Conservation (phyloP, 2,329 filamentous ascomycete species). For the Paraphaeosphaeria minitans region DNA sequence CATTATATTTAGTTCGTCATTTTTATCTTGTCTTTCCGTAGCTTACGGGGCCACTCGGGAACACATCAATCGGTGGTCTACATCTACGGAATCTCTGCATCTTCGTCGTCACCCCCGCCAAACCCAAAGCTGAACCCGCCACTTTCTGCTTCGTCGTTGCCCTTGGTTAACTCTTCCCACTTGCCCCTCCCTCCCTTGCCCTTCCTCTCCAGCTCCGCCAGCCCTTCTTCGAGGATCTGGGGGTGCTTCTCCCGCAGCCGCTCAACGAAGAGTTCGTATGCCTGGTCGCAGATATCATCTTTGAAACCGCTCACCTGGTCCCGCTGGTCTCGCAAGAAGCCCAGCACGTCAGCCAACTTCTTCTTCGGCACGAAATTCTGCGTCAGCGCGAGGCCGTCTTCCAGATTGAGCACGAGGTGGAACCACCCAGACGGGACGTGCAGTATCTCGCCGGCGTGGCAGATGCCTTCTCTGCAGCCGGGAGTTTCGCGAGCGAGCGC, state of each 20-base stretch:
- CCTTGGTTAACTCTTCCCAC: constrained; percentile 80
- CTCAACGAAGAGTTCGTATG: constrained; percentile 73
- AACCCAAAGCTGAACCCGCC: constrained; percentile 66
- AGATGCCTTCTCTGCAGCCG: constrained; percentile 86
- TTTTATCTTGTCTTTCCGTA: no score
- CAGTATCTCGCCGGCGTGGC: constrained; percentile 80
- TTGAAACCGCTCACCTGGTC: constrained; percentile 89
- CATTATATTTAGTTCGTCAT: no score
- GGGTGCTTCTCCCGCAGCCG: constrained; percentile 68
- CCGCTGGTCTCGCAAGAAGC: constrained; percentile 79
- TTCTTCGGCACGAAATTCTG: constrained; percentile 89
- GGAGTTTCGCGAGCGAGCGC: constrained; percentile 75
- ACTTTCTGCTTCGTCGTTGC: constrained; percentile 48
- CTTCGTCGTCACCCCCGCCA: constrained; percentile 62
- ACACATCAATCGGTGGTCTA: background rate
- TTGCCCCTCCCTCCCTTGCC: constrained; percentile 71
- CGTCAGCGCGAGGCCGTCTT: constrained; percentile 83
- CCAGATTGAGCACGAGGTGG: constrained; percentile 91
- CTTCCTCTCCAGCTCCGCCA: constrained; percentile 68
- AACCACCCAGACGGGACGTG: constrained; percentile 97
- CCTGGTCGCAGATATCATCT: constrained; percentile 69
- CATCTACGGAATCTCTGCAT: constrained; percentile 42
- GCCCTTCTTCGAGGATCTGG: constrained; percentile 65
- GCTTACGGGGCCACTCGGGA: background rate
- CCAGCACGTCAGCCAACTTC: constrained; percentile 75